A percentile compares a stretch with the other conserved stretches of the same genome.
These are phyloP conservation scores for Laetiporus sulphureus DNA, from an alignment of 1,284 basidiomycete species.

Conservation along the genomic window DNA sequence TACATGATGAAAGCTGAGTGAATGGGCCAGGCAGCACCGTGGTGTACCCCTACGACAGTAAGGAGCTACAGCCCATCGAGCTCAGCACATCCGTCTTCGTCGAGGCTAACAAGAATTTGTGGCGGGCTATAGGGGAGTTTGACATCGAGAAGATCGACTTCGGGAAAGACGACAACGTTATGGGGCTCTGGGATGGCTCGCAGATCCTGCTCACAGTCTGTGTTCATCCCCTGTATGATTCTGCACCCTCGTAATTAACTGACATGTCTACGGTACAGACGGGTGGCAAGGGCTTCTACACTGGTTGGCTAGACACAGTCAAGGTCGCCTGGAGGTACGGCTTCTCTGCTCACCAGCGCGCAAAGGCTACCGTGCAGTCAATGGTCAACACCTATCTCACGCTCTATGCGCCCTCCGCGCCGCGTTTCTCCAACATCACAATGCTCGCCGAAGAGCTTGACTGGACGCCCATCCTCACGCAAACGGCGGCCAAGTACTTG, in stretches of 20 bases:
- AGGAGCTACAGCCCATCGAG: slow-evolving; percentile 58
- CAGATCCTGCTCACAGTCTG: slow-evolving; percentile 61
- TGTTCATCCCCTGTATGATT: too few species aligned
- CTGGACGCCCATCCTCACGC: slow-evolving; percentile 45
- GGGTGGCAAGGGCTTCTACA: slow-evolving; percentile 37
- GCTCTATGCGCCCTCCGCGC: slow-evolving; percentile 54
- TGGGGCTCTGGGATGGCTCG: slow-evolving; percentile 83
- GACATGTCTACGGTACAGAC: slow-evolving; percentile 12
- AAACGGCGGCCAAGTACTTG: slow-evolving; percentile 58
- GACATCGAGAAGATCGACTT: slow-evolving; percentile 59
- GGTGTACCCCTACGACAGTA: slow-evolving; percentile 73
- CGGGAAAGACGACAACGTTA: slow-evolving; percentile 37
- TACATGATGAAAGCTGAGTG: neutral
- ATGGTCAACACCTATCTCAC: slow-evolving; percentile 49
- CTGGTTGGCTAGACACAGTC: slow-evolving; percentile 66
- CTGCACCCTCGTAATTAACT: too few species aligned
- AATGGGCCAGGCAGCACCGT: slow-evolving; percentile 58
- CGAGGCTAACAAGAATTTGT: slow-evolving; percentile 73
- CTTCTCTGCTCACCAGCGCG: slow-evolving; percentile 53
- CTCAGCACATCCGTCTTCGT: slow-evolving; percentile 91
- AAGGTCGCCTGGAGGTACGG: slow-evolving; percentile 83
- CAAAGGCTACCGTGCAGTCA: slow-evolving; percentile 47
- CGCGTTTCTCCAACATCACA: slow-evolving; percentile 60
- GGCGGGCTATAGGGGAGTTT: slow-evolving; percentile 77
- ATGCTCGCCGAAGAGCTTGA: slow-evolving; percentile 48